phyloP scores from a whole-genome alignment of 2,329 filamentous ascomycete genomes.

The Penicillium polonicum region DNA sequence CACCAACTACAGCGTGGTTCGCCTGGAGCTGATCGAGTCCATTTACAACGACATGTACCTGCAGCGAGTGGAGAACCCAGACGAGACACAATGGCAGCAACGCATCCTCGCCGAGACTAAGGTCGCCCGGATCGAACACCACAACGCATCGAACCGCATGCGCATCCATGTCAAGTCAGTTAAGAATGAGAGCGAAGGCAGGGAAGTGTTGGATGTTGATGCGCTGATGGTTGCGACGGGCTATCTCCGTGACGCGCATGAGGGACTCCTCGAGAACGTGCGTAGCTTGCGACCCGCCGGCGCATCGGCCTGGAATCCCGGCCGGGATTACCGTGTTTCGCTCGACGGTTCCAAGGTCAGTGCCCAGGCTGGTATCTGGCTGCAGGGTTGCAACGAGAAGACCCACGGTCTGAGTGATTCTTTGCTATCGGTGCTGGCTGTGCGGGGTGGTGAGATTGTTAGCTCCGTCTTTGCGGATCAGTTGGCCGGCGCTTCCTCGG shows the following conservation, averaged over 20 bases:
- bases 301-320: constrained; percentile 62
- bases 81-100: constrained; percentile 76
- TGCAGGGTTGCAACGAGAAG: constrained; percentile 90
- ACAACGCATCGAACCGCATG: constrained; percentile 53
- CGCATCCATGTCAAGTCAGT: constrained; percentile 60
- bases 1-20: constrained; percentile 94
- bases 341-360: constrained; percentile 68
- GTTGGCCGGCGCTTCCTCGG: constrained; percentile 26
- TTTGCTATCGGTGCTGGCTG: constrained; percentile 73
- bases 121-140: constrained; percentile 60
- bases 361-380: constrained; percentile 76
- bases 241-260: constrained; percentile 75
- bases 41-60: constrained; percentile 87
- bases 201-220: constrained; percentile 72
- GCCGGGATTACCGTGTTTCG: constrained; percentile 74
- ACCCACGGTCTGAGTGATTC: constrained; percentile 88
- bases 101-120: constrained; percentile 70
- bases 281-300: constrained; percentile 64
- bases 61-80: constrained; percentile 69
- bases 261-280: constrained; percentile 69
- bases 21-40: constrained; percentile 83
- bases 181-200: constrained; percentile 34
- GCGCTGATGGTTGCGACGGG: constrained; percentile 84
- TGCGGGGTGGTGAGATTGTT: constrained; percentile 75
- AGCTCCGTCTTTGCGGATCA: constrained; percentile 65